Evolutionary conservation across 352 stramenopile genomes (phyloP).

Genomic region (Globisporangium viniferum): DNA sequence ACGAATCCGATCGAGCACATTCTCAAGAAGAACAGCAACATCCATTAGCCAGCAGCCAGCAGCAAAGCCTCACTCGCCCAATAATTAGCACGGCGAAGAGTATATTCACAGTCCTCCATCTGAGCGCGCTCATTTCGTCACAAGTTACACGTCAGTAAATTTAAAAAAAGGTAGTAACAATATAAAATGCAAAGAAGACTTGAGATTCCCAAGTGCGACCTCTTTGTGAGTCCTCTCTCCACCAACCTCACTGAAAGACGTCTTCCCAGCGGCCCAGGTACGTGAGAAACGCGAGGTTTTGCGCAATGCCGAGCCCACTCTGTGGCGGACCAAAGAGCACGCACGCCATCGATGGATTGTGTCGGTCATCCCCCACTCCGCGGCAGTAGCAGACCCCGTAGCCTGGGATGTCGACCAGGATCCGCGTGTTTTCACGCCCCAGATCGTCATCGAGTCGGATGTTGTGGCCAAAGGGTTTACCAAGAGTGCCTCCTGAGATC

Average conservation of each 20-base stretch:
- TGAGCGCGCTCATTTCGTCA: background rate
- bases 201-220: background rate
- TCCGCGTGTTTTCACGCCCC: background rate
- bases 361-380: background rate
- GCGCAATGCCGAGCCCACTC: background rate
- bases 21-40: conserved; percentile 30
- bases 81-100: background rate
- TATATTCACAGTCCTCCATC: background rate
- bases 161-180: background rate
- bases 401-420: conserved; percentile 5
- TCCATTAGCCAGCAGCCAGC: background rate
- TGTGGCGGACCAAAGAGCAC: background rate
- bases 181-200: background rate
- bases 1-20: conserved; percentile 56
- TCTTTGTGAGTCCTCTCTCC: too few relatives aligned
- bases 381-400: conserved; percentile 7
- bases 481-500: background rate
- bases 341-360: conserved; percentile 4
- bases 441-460: background rate
- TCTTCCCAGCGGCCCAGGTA: conserved; percentile 4
- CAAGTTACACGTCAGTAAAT: background rate
- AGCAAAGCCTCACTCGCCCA: background rate
- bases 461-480: background rate
- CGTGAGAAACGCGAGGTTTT: background rate
- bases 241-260: background rate